phyloP scores from a whole-genome alignment of 2,329 filamentous ascomycete genomes.

The Fusarium proliferatum region DNA sequence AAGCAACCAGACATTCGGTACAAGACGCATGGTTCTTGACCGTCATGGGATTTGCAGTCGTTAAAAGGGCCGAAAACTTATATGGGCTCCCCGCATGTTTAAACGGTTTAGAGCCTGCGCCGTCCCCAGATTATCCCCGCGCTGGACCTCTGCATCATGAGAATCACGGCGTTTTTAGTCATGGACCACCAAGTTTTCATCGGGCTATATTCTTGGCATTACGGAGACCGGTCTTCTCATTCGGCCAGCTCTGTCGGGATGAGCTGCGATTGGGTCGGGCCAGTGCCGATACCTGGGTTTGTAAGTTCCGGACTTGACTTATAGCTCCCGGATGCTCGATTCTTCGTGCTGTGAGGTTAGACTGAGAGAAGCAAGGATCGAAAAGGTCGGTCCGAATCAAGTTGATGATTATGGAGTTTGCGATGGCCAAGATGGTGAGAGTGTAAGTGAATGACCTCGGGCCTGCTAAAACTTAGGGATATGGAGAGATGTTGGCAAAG shows the following conservation, averaged over 20 bases:
- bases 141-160: slow-evolving; percentile 3
- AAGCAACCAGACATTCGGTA: background rate
- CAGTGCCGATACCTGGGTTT: background rate
- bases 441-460: background rate
- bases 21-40: background rate
- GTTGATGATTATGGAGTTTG: slow-evolving; percentile 1
- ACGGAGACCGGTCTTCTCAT: background rate
- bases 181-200: slow-evolving; percentile 1
- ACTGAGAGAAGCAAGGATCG: slow-evolving; percentile 8
- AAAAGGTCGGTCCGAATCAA: slow-evolving; percentile 27
- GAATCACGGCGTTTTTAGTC: background rate
- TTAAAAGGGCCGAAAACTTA: slow-evolving; percentile 32
- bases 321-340: background rate
- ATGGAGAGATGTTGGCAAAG: background rate
- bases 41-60: slow-evolving; percentile 25
- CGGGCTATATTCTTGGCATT: background rate
- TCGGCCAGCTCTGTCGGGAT: background rate
- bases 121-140: slow-evolving; percentile 37
- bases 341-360: background rate
- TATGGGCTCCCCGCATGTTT: slow-evolving; percentile 32
- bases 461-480: background rate
- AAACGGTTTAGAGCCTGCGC: slow-evolving; percentile 22
- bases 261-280: slow-evolving; percentile 4
- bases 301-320: background rate
- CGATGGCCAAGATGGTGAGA: slow-evolving; percentile 3